A percentile compares a stretch with the other conserved stretches of the same genome.
These are phyloP conservation scores for Stentor coeruleus DNA, from an alignment of 73 alveolate species.

Conservation along the genomic window DNA sequence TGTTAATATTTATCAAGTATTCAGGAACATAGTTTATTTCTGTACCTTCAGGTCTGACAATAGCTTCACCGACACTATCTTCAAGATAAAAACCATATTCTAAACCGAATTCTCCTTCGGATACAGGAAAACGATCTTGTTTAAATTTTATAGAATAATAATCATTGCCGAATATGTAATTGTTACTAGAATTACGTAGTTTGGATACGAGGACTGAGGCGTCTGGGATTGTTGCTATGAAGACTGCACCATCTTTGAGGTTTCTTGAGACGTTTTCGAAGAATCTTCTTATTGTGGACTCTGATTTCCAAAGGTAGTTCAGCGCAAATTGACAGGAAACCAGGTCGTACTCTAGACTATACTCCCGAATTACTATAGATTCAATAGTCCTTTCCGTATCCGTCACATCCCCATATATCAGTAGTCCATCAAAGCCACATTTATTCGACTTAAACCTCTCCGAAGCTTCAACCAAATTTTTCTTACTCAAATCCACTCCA, in stretches of 20 bases:
- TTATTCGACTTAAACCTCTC: conserved; percentile 43
- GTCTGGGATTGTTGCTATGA: conserved; percentile 86
- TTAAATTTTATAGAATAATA: conserved; percentile 54
- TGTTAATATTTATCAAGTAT: conserved; percentile 68
- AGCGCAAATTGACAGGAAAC: conserved; percentile 85
- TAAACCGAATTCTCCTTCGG: conserved; percentile 74
- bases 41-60: conserved; percentile 43
- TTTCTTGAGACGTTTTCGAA: conserved; percentile 64
- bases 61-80: conserved; percentile 67
- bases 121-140: conserved; percentile 44
- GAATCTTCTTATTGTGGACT: conserved; percentile 71
- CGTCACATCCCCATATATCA: conserved; percentile 43
- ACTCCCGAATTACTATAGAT: conserved; percentile 45
- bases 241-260: conserved; percentile 81
- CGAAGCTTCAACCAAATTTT: conserved; percentile 52
- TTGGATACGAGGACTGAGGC: conserved; percentile 67
- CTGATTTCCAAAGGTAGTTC: conserved; percentile 84
- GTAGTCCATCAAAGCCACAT: conserved; percentile 33
- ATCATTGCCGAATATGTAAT: conserved; percentile 71
- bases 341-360: conserved; percentile 66
- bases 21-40: conserved; percentile 74
- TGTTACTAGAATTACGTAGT: conserved; percentile 49
- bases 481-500: conserved; percentile 68
- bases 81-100: conserved; percentile 87
- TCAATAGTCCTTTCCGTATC: conserved; percentile 31